These are phyloP conservation scores for Ceratocystis papillata DNA, from an alignment of 2,329 filamentous ascomycete species.

Conservation along the genomic window DNA sequence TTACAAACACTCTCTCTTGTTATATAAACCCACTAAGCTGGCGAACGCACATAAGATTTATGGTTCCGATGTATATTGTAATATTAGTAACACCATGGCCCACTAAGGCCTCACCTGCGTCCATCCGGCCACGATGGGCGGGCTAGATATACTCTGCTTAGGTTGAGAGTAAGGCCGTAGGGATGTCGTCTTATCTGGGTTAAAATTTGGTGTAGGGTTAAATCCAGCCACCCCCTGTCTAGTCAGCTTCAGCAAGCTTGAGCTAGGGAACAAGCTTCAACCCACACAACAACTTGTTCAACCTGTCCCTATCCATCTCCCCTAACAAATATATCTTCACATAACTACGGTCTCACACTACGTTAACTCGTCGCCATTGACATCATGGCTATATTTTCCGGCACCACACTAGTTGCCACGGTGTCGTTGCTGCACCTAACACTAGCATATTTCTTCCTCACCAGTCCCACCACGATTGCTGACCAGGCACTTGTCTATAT, in stretches of 20 bases:
- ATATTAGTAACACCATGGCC: too few relatives aligned
- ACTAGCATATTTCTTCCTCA: conserved; percentile 72
- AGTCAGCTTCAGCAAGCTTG: not conserved
- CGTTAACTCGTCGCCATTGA: not conserved
- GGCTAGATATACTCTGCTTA: too few relatives aligned
- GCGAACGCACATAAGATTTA: not conserved
- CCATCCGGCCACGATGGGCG: too few relatives aligned
- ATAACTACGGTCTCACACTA: not conserved
- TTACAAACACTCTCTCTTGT: not conserved
- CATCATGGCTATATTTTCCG: conserved; percentile 70
- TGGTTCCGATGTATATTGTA: too few relatives aligned
- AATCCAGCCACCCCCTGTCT: not conserved
- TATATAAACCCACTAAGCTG: not conserved
- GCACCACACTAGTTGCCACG: conserved; percentile 67
- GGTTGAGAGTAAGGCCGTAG: too few relatives aligned
- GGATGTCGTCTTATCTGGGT: not conserved
- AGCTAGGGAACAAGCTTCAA: not conserved
- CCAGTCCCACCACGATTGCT: conserved; percentile 57
- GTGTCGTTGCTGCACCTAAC: conserved; percentile 77
- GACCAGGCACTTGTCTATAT: conserved; percentile 73
- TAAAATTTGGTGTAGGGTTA: not conserved
- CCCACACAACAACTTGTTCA: not conserved
- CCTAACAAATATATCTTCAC: not conserved
- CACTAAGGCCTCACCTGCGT: too few relatives aligned
- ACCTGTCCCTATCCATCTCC: not conserved